Percentiles rank a stretch among this genome's conserved stretches.
These are phyloP conservation scores for Angomonas deanei DNA, from an alignment of 208 protist species.

Conservation along the genomic window DNA sequence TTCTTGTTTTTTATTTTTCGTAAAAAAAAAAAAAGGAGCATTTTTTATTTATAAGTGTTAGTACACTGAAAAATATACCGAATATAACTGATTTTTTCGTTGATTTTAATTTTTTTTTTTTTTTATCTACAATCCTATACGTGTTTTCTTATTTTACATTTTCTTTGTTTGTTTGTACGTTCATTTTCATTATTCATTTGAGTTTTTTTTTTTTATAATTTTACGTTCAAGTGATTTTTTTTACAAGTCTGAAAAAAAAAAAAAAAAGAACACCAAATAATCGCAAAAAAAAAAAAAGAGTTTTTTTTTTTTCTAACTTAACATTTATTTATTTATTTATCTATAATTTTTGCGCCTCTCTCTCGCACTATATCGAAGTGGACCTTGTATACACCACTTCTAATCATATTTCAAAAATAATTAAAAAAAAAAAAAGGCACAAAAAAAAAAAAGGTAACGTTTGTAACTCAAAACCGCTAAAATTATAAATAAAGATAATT, in stretches of 20 bases:
- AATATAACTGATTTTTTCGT: not conserved
- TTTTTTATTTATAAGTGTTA: not conserved
- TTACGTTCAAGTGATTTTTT: not conserved
- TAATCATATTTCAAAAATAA: no score
- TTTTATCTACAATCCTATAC: not conserved
- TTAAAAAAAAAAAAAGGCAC: no score
- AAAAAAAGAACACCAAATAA: not conserved
- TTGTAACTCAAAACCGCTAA: no score
- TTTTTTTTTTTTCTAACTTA: no score
- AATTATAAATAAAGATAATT: no score
- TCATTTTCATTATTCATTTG: not conserved
- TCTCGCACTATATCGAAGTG: no score
- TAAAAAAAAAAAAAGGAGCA: not conserved
- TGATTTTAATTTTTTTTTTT: conserved; percentile 4
- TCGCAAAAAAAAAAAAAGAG: not conserved
- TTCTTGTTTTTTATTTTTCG: not conserved
- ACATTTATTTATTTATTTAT: no score
- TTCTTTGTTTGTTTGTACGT: not conserved
- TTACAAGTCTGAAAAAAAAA: not conserved
- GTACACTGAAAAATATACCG: not conserved
- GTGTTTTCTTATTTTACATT: not conserved
- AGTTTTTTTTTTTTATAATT: not conserved
- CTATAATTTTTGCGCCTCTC: no score
- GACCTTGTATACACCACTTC: no score
- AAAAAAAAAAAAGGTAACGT: no score